A percentile compares a stretch with the other conserved stretches of the same genome.
These are phyloP conservation scores for Abrus precatorius DNA, from an alignment of 306 rosid genomes.

Conservation along the genomic window DNA sequence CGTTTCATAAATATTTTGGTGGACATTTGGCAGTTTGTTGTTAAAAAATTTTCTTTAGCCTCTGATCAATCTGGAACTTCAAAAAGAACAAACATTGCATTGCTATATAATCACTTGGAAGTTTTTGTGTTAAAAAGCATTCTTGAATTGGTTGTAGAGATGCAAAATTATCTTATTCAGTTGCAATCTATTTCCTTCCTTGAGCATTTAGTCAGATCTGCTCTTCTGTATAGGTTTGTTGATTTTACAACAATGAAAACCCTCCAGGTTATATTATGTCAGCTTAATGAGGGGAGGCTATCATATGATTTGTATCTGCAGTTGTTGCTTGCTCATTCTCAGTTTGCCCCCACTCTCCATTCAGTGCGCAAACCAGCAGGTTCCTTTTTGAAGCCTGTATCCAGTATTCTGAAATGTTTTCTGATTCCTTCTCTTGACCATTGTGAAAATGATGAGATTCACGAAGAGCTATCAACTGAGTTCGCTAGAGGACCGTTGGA, in stretches of 20 bases:
- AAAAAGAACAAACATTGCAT: slow-evolving; percentile 52
- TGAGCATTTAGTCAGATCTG: slow-evolving; percentile 70
- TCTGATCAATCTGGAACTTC: slow-evolving; percentile 57
- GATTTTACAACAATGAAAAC: slow-evolving; percentile 73
- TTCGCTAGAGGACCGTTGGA: slow-evolving; percentile 62
- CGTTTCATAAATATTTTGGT: slow-evolving; percentile 67
- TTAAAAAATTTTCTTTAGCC: slow-evolving; percentile 59
- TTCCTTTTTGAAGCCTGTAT: slow-evolving; percentile 71
- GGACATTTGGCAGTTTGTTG: slow-evolving; percentile 74
- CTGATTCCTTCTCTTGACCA: slow-evolving; percentile 58
- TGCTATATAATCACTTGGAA: slow-evolving; percentile 70
- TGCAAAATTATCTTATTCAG: slow-evolving; percentile 63
- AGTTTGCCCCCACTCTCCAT: slow-evolving; percentile 74
- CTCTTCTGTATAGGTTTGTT: slow-evolving; percentile 79
- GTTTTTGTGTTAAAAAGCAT: slow-evolving; percentile 65
- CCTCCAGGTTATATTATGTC: slow-evolving; percentile 60
- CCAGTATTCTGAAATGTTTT: slow-evolving; percentile 78
- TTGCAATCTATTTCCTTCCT: slow-evolving; percentile 70
- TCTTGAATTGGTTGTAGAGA: slow-evolving; percentile 63
- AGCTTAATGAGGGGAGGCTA: slow-evolving; percentile 67
- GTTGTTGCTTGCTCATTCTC: slow-evolving; percentile 87
- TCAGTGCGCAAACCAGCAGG: slow-evolving; percentile 62
- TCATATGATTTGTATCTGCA: slow-evolving; percentile 67
- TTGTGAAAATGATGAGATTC: slow-evolving; percentile 49
- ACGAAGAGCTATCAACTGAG: slow-evolving; percentile 44